phyloP scores from a whole-genome alignment of 345 rosid genomes.

The Camelina hispida region DNA sequence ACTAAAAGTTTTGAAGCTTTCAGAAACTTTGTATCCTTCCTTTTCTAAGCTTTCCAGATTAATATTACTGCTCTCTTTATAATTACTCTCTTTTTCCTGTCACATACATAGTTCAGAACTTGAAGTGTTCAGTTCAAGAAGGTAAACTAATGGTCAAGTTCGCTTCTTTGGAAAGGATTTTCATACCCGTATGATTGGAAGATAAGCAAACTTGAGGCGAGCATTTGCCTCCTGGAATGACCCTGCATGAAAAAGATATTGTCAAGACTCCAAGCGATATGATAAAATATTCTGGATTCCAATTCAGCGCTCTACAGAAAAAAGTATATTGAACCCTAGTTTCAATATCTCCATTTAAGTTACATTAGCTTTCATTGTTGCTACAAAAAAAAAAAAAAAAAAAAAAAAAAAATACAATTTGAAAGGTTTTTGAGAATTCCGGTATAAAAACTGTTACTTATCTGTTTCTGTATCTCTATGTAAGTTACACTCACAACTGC shows the following conservation, averaged over 20 bases:
- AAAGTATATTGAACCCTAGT: background rate
- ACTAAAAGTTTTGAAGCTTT: slow-evolving; percentile 50
- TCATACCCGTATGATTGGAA: slow-evolving; percentile 59
- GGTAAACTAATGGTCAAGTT: slow-evolving; percentile 6
- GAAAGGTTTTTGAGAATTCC: background rate
- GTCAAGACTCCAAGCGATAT: background rate
- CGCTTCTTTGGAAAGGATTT: background rate
- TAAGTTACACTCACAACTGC: background rate
- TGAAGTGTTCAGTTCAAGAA: background rate
- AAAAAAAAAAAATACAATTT: too few species aligned
- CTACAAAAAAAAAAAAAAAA: too few species aligned
- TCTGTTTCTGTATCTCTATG: background rate
- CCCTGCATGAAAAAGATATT: slow-evolving; percentile 11
- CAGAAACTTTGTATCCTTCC: too few species aligned
- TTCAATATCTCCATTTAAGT: background rate
- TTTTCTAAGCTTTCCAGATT: slow-evolving; percentile 60
- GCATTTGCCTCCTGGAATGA: slow-evolving; percentile 59
- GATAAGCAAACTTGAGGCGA: slow-evolving; percentile 66
- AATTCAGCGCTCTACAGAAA: background rate
- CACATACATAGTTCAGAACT: slow-evolving; percentile 4
- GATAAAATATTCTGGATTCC: background rate
- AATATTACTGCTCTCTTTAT: slow-evolving; percentile 52
- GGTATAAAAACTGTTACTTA: background rate
- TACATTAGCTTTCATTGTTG: slow-evolving; percentile 9
- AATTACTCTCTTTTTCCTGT: slow-evolving; percentile 66